Evolutionary conservation across 83 land plant species (phyloP).

Genomic region (Diphasiastrum complanatum): DNA sequence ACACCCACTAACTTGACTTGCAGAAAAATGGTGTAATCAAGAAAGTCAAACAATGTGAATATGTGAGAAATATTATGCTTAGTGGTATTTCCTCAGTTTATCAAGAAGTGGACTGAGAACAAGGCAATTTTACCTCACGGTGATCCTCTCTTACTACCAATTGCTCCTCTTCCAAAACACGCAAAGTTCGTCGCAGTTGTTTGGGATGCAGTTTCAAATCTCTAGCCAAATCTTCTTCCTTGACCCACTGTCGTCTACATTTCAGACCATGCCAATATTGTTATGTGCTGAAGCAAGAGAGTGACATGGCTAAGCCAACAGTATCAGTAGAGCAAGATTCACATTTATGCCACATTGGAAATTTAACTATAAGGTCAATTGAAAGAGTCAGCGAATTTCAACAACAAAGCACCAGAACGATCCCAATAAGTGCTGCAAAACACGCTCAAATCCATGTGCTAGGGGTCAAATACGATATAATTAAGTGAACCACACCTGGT

Average conservation of each 20-base stretch:
- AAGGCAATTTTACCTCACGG: constrained; percentile 48
- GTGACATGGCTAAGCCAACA: neutral
- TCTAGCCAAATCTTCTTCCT: constrained; percentile 95
- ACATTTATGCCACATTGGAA: no score
- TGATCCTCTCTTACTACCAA: constrained; percentile 72
- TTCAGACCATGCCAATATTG: neutral
- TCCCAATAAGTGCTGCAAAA: neutral
- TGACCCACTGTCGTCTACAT: constrained; percentile 93
- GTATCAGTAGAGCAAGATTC: neutral
- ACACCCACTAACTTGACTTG: no score
- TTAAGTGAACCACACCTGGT: constrained; percentile 41
- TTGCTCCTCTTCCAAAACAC: constrained; percentile 80
- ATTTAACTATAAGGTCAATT: no score
- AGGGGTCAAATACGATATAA: neutral
- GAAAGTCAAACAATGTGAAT: no score
- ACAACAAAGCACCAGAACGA: neutral
- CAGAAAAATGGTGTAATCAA: no score
- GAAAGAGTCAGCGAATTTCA: no score
- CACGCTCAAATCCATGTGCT: neutral
- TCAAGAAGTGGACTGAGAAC: neutral
- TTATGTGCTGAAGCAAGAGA: neutral
- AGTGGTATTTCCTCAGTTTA: no score
- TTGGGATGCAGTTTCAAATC: constrained; percentile 72
- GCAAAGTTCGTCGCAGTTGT: constrained; percentile 75
- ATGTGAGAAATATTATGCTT: no score